Evolutionary conservation across 2,329 filamentous ascomycete species (phyloP).

Genomic region (Lachnellula suecica): DNA sequence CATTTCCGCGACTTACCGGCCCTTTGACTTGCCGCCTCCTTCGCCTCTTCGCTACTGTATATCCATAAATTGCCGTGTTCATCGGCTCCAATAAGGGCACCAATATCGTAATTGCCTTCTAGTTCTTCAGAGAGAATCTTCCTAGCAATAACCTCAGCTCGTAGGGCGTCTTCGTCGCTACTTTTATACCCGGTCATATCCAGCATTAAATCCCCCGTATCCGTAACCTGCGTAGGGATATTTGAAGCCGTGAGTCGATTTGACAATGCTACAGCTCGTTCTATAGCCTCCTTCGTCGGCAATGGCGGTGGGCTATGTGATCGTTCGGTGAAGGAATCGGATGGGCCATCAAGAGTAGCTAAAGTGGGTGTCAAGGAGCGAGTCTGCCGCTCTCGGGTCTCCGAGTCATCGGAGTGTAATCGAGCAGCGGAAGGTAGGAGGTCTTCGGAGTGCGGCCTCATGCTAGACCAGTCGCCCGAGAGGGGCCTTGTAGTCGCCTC

Average conservation of each 20-base stretch:
- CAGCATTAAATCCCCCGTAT: constrained; percentile 91
- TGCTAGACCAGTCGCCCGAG: constrained; percentile 51
- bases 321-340: constrained; percentile 44
- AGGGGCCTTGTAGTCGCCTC: constrained; percentile 45
- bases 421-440: constrained; percentile 49
- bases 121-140: constrained; percentile 91
- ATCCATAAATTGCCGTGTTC: constrained; percentile 99
- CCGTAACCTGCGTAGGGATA: constrained; percentile 89
- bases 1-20: no score
- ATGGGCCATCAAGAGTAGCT: constrained; percentile 22
- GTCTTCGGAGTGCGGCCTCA: constrained; percentile 54
- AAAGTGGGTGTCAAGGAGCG: constrained; percentile 39
- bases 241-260: constrained; percentile 86
- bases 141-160: constrained; percentile 88
- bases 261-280: constrained; percentile 80
- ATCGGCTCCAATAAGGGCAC: constrained; percentile 90
- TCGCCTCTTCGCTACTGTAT: constrained; percentile 95
- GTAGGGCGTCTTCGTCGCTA: constrained; percentile 86
- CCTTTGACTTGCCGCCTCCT: constrained; percentile 77
- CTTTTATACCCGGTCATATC: constrained; percentile 98
- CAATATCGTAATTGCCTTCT: constrained; percentile 94
- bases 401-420: constrained; percentile 27
- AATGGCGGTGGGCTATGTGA: constrained; percentile 78
- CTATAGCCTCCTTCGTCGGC: constrained; percentile 71
- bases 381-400: constrained; percentile 36